Base-by-base conservation (phyloP, 805 yeast genomes). In the Cyberlindnera saturnus region DNA sequence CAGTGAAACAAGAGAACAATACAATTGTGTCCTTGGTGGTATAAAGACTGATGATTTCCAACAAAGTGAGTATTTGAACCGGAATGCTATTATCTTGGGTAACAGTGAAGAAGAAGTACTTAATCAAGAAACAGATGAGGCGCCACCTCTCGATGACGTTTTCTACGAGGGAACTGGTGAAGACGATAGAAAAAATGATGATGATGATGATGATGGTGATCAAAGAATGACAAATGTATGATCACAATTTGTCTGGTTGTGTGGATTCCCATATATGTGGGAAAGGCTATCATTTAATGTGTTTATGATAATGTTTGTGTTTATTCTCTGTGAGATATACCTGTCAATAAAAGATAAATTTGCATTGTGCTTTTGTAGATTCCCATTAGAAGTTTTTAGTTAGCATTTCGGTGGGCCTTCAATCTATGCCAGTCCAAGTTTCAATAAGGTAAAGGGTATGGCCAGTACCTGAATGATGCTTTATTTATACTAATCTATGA, bases 1-100 rank as follows among this genome's bases (percentile, higher is more conserved):
- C 49, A 81, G 81, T 46, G 89, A 83, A 58, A 86, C 90, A 3
- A 71, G 96, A 47, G 90, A 85, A 59, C 87, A 85, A 64, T 88
- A 88, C 62, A 88, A 88, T 61, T 86, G 93, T 15, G 86, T 88
- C 32, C 70, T 88, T 32, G 96, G 96, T 36, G 88, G 87, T 4
- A 77, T 59, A 38, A 55, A 52, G 34, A 48, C 56, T 3, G 44
- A 48, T 26, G 61, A 53, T 6, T 53, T 57, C 44, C 51, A 53
- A 26, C 55, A 55, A 30, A 14, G 42, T 5, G 53, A 55, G 5
- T 50, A 53, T 29, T 26, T 49, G 32, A 57, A 57, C 43, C 36
- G 40, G 9, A 45, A 52, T 41, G 56, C 62, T 5, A 57, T 57
- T 16, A 41, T 58, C 20, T 37, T 58, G 38, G 62, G 60, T 1